Evolutionary conservation across 169 alveolate species (phyloP), one percentile per base, ranked within the genome.

Genomic region (Plasmodium falciparum): DNA sequence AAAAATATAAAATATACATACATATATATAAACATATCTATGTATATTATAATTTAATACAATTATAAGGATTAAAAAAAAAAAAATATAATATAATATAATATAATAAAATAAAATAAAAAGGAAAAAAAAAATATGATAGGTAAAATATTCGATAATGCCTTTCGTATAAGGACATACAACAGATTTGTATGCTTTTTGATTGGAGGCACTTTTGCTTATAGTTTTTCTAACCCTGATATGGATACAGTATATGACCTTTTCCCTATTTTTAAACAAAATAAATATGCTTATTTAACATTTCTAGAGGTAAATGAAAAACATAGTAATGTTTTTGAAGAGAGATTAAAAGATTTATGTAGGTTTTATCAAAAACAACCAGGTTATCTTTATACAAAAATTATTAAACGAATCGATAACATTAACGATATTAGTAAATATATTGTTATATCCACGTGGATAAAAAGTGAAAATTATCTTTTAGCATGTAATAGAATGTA

Each of bases 161-260:
- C 89, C 17, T 76, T 76, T 65, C 75, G 89, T 63, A 76, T 76
- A 63, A 74, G 89, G 26, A 76, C 89, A 17, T 76, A 65, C 29
- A 76, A 76, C 59, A 65, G 89, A 56, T 58, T 76, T 39, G 76
- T 76, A 33, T 76, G 89, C 47, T 76, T 76, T 58, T 11, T 76
- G 3, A 50, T 88, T 15, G 95, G 95, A n/a, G 92, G 93, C 33
- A 63, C 89, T 69, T 74, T 78, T 24, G 45, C 93, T 13, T 92
- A 94, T 76, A 91, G 94, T 63, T 89, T 86, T 33, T 66, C 95
- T 63, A 94, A 94, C 66, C 96, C 96, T 2, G 96, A 94, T 65
- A 52, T 90, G 45, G 96, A 94, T 43, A 92, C 95, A 15, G 91
- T 92, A 24, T 94, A 93, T 90, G 96, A 94, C 72, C 58, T 92